Base-by-base conservation (phyloP, 106 monocot species). In the Acorus calamus region DNA sequence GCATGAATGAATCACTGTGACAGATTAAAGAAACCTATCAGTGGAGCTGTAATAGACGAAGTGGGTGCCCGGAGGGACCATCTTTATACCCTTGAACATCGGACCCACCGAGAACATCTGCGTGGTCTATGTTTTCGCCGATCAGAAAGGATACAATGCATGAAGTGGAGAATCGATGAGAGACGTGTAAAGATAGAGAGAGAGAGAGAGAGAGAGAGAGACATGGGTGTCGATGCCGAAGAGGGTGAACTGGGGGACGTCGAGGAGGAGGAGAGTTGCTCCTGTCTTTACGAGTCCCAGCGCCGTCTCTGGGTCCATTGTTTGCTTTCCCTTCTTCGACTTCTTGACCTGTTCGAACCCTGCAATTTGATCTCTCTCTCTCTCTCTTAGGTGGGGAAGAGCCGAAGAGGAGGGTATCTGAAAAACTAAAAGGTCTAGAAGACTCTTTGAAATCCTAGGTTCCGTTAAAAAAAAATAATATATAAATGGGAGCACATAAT, bases 211-310 rank as follows among this genome's bases (percentile, higher is more conserved):
- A 7, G 5, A 9, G 28, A 45, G 0, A 5, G 3, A 6, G 12
- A 98, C 98, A 91, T 98, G 84, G 8, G 91, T 88, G 49, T 98
- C 98, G 73, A 98, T 77, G 44, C 98, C 98, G 51, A 98, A 60
- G 55, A 98, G 78, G 28, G 98, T 98, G 68, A 66, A 77, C 66
- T 78, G 92, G 4, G 98, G 91, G 46, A 98, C 98, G 68, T 92
- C 91, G 50, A 98, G 87, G 49, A 98, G 79, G 55, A 98, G 88
- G 63, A 98, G 91, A 6, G 92, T 91, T 12, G 83, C 70, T 3
- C 98, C 92, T 45, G 81, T 98, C 70, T 83, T 88, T 64, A 86
- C 92, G 59, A 98, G 66, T 46, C 92, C 88, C 11, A 86, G 69
- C 4, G 83, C 91, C 2, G 81, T 73, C 11, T 76, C 78, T 46